Base-by-base conservation (phyloP, 106 monocot genomes). In the Iris macrosiphon region DNA sequence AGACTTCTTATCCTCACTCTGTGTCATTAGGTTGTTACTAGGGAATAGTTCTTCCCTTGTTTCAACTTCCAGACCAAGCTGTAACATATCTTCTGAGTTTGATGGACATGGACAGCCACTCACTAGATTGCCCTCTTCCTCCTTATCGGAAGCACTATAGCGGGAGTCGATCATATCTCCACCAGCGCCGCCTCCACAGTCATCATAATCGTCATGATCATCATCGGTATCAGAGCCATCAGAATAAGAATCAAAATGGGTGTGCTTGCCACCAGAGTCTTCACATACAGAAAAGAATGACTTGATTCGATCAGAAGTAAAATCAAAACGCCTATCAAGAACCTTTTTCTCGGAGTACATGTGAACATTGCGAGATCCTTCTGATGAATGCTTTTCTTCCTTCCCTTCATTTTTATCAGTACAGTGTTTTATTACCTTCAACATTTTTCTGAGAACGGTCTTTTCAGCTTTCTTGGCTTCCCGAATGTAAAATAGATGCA, bases 51-150 rank as follows among this genome's bases (percentile, higher is more conserved):
- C 45, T 71, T 68, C 17, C 39, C 40, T n/a, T 41, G 23, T 44
- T 37, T 63, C 61, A 64, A 55, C 28, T 66, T 80, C 78, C 61
- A 86, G 60, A 14, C 85, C 83, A 61, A 90, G 86, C 30, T 90
- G 75, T 24, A 38, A 59, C 73, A 82, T 77, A 57, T 96, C 96
- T 73, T 96, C 96, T 40, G 79, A 64, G 43, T 70, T 85, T 62
- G 96, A 96, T 52, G 96, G 90, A 68, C 90, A 96, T 42, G 96
- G 96, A 70, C 90, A 96, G 44, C 70, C 87, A 52, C 71, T 80
- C 14, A 76, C n/a, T n/a, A n/a, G n/a, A n/a, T n/a, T n/a, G n/a
- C n/a, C n/a, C n/a, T n/a, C n/a, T n/a, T n/a, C n/a, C n/a, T n/a
- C n/a, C n/a, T n/a, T n/a, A n/a, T n/a, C n/a, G n/a, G n/a, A n/a